Evolutionary conservation across 441 rosid species (phyloP).

Genomic region (Aleurites moluccanus): DNA sequence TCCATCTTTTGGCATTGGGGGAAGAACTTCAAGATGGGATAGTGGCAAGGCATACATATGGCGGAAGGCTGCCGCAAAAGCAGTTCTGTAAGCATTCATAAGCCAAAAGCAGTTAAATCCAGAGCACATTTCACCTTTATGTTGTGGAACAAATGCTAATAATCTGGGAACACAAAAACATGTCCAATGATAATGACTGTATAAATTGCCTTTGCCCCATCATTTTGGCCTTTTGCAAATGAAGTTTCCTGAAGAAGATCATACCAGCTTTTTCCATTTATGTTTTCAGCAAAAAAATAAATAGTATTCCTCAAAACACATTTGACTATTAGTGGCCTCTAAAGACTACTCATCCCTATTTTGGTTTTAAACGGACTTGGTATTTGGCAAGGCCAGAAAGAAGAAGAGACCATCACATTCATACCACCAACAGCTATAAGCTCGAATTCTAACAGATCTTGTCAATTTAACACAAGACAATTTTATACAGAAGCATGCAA

Average conservation of each 20-base stretch:
- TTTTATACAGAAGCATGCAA: background rate
- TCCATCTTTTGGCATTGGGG: conserved; percentile 96
- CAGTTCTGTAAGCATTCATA: conserved; percentile 51
- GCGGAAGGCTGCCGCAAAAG: conserved; percentile 76
- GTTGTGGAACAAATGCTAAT: background rate
- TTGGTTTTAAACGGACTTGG: background rate
- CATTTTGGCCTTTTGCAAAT: background rate
- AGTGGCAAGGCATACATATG: conserved; percentile 74
- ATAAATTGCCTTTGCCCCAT: background rate
- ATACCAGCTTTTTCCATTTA: background rate
- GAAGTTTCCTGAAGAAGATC: background rate
- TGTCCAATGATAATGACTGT: background rate
- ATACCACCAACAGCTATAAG: background rate
- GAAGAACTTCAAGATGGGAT: conserved; percentile 69
- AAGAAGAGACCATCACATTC: background rate
- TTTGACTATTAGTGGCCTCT: background rate
- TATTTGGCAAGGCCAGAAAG: background rate
- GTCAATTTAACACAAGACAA: background rate
- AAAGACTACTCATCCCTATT: background rate
- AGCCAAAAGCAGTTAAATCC: background rate
- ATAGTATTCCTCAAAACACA: background rate
- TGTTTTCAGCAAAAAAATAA: background rate
- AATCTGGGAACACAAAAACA: background rate
- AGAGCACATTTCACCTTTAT: conserved; percentile 1
- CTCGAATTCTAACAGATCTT: background rate